Evolutionary conservation across 495 filamentous ascomycete genomes (phyloP).

Genomic region (Bombardia bombarda): DNA sequence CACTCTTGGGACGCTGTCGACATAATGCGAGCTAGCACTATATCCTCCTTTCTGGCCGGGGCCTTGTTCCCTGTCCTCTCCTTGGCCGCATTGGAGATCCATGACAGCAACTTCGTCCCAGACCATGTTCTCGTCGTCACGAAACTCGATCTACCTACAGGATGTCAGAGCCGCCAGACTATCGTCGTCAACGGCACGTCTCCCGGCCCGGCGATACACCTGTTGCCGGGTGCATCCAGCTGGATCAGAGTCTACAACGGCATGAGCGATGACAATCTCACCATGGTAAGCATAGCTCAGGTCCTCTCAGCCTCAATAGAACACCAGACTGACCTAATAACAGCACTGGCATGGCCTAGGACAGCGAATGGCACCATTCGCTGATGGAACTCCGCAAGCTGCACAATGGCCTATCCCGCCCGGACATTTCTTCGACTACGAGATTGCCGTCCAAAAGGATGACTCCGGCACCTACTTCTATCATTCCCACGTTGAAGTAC

Average conservation of each 20-base stretch:
- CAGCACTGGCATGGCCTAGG: slow-evolving; percentile 56
- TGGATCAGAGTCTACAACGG: slow-evolving; percentile 57
- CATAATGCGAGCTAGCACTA: slow-evolving; percentile 3
- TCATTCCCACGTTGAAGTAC: slow-evolving; percentile 51
- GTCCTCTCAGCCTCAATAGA: no score
- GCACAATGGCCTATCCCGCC: slow-evolving; percentile 54
- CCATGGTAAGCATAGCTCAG: slow-evolving; percentile 45
- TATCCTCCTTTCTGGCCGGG: slow-evolving; percentile 1
- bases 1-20: not conserved
- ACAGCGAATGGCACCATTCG: slow-evolving; percentile 47
- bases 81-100: slow-evolving; percentile 8
- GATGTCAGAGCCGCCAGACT: slow-evolving; percentile 34
- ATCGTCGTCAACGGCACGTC: slow-evolving; percentile 47
- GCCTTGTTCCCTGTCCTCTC: slow-evolving; percentile 1
- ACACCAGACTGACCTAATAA: not conserved
- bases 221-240: slow-evolving; percentile 39
- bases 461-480: slow-evolving; percentile 54
- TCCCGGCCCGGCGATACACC: slow-evolving; percentile 42
- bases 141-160: slow-evolving; percentile 26
- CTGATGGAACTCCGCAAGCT: slow-evolving; percentile 45
- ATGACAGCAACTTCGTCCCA: slow-evolving; percentile 38
- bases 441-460: slow-evolving; percentile 38
- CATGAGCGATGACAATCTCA: slow-evolving; percentile 43
- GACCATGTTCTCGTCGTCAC: slow-evolving; percentile 43
- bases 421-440: slow-evolving; percentile 54